Conservation (phyloP, 768 basidiomycete genomes). For the Suillus discolor region DNA sequence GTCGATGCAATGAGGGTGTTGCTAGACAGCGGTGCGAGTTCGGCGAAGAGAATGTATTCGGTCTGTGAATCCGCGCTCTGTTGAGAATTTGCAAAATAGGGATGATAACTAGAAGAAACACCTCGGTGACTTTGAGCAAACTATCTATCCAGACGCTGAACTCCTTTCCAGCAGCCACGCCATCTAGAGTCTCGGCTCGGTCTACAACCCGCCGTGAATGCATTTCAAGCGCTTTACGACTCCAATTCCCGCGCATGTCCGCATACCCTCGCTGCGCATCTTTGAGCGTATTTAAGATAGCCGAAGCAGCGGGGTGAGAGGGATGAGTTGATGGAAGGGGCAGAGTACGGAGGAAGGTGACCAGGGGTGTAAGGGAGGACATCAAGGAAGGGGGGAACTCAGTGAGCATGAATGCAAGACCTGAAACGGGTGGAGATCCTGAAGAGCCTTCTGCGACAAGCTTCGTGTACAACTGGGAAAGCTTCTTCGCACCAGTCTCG, state of each 20-base stretch:
- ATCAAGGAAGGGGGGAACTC: constrained; percentile 60
- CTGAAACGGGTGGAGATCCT: constrained; percentile 65
- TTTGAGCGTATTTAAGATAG: constrained; percentile 63
- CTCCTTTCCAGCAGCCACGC: constrained; percentile 66
- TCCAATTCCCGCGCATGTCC: constrained; percentile 85
- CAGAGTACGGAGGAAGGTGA: constrained; percentile 68
- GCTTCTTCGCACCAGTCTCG: constrained; percentile 82
- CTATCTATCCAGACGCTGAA: constrained; percentile 72
- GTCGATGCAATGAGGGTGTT: constrained; percentile 55
- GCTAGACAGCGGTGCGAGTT: constrained; percentile 62
- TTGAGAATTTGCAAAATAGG: neutral
- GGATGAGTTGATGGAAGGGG: constrained; percentile 82
- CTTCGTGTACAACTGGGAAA: constrained; percentile 82
- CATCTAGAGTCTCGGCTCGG: constrained; percentile 68
- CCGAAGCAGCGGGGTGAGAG: constrained; percentile 73
- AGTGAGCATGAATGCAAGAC: constrained; percentile 53
- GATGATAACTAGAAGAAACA: constrained; percentile 28
- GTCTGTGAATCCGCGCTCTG: constrained; percentile 41
- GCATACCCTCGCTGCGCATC: constrained; percentile 85
- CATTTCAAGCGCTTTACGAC: constrained; percentile 69
- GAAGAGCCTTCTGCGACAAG: constrained; percentile 86
- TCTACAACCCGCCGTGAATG: constrained; percentile 72
- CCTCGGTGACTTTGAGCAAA: constrained; percentile 68
- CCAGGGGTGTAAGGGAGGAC: constrained; percentile 60
- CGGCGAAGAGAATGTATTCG: constrained; percentile 65